Evolutionary conservation across 352 stramenopile genomes (phyloP), one percentile per base, ranked within the genome.

Genomic region (Phytophthora uliginosa): DNA sequence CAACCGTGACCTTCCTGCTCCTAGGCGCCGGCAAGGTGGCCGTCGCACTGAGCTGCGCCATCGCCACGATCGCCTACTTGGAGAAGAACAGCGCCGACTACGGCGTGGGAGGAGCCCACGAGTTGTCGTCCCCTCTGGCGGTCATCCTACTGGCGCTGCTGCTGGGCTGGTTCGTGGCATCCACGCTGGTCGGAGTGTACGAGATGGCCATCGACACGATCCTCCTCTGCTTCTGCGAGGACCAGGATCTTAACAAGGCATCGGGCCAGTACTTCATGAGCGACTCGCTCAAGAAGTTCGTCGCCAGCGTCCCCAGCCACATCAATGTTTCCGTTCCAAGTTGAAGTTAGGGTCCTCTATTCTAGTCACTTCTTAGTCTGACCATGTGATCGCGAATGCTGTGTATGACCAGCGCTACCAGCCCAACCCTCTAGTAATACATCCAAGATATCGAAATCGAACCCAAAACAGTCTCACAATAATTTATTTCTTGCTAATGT

Each of bases 151-250:
- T 99, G 20, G 93, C 98, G 17, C 76, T 98, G 22, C 52, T 98
- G 1, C 80, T 99, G 20, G 86, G 95, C 7, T 99, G 94, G 83
- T 98, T 98, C 64, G 87, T 99, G 34, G 91, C 85, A 4, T 91
- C 83, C 7, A 98, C 98, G 69, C 99, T 99, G 65, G 87, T 98
- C 55, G 84, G 89, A 26, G 92, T 99, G 8, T 99, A 98, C 76
- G 94, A 97, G 62, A 99, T 99, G 88, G 81, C 84, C 26, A 98
- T 99, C 66, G 90, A 95, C 47, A 98, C 95, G 7, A 98, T 99
- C 36, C 74, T 99, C 45, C 81, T 99, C 59, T 99, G 96, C 76
- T 99, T 99, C 77, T 97, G 98, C 66, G 95, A 98, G 47, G 97
- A 99, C 77, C 78, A 82, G 42, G 75, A 93, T 59, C 52, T 84